Base-by-base conservation (phyloP, 768 basidiomycete species). In the Mycena pura region DNA sequence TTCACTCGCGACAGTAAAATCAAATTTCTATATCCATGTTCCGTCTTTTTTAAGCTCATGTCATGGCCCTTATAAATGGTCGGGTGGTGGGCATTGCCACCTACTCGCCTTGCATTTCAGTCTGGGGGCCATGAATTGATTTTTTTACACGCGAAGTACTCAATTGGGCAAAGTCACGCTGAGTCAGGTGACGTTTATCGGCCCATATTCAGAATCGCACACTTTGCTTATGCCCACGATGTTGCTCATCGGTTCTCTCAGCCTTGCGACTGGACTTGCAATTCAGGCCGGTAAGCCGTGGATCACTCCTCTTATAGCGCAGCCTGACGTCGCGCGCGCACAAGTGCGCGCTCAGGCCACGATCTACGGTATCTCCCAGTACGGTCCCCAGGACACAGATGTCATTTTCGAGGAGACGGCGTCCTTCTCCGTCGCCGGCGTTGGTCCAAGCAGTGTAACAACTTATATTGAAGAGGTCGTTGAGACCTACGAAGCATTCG, bases 401-500 rank as follows among this genome's bases (percentile, higher is more conserved):
- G 2, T 46, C 44, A 46, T 46, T 46, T 5, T 46, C 27, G 15
- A 28, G 27, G 10, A 17, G 44, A 46, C 44, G n/a, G 27, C 44
- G 25, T 46, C 44, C n/a, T 46, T 46, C 44, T 46, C 44, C 44
- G 44, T 29, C 44, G 44, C 38, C 51, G 51, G 34, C 22, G 38
- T 40, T 28, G 51, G 51, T 27, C 34, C 51, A 24, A 28, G 39
- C 38, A 38, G 51, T 25, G 51, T 38, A 40, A 52, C 38, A n/a
- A 52, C 51, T 19, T 52, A 52, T 27, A 38, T 52, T 39, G 38
- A 27, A 39, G 34, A 52, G 38, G 51, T 38, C 11, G 51, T 52
- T 14, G 51, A 52, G 51, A 52, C 24, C 38, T 52, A 52, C 51
- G 38, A 52, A 28, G 51, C 51, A 25, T 10, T 38, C 22, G 38